Base-by-base conservation (phyloP, 345 rosid genomes). In the Moricandia arvensis region DNA sequence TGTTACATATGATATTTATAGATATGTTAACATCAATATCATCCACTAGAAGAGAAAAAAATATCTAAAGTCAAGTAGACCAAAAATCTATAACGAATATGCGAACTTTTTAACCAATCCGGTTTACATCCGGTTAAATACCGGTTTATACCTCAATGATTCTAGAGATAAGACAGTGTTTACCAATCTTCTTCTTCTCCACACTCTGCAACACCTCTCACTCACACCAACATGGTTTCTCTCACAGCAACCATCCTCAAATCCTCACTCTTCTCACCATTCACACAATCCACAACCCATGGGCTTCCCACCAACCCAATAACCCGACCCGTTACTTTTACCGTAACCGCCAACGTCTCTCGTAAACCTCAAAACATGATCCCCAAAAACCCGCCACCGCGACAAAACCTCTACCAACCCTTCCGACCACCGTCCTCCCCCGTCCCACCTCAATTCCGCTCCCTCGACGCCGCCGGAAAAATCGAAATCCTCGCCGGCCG, bases 401-500 rank as follows among this genome's bases (percentile, higher is more conserved):
- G 73, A 10, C 84, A 69, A 49, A 77, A 85, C 33, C 74, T 85
- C 16, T 94, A 91, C 86, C 98, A 91, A 41, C 97, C 99, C 4
- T 95, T 90, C 80, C 83, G 91, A 5, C 99, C 99, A 6, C 97
- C 99, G 0, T 89, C 95, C 2, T 83, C 97, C 13, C 92, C 93
- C 7, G 53, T 95, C 2, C 99, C 99, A 1, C 0, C 86, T 0
- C 26, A 88, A 4, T 92, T 80, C 87, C 85, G 85, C 18, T 73
- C 87, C 67, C 96, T 95, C 37, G 99, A 91, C 82, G 12, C 78
- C 61, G 75, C 84, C 69, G 79, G 74, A 21, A 91, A 90, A 69
- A 74, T 95, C 70, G 90, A 91, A 6, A 73, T 89, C 79, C 91
- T 95, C 63, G 17, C 96, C 37, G 83, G 82, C 65, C 85, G 97